phyloP scores from a whole-genome alignment of 768 basidiomycete species.

The Naganishia kalamii region DNA sequence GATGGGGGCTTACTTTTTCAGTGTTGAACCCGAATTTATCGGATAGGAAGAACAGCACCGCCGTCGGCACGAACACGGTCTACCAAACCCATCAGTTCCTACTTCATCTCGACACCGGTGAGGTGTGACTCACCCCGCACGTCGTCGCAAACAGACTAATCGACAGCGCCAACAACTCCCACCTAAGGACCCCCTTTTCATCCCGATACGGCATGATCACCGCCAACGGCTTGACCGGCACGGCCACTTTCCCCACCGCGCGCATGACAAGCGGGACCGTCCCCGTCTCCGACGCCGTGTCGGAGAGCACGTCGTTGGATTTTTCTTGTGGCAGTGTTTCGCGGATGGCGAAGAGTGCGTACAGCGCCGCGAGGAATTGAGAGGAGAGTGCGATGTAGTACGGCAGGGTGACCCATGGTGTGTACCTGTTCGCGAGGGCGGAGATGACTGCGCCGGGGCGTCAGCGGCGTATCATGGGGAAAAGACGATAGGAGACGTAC shows the following conservation, averaged over 20 bases:
- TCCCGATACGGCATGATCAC: conserved; percentile 34
- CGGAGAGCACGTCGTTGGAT: neutral
- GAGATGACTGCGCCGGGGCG: conserved; percentile 36
- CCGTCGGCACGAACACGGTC: conserved; percentile 40
- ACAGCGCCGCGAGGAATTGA: conserved; percentile 31
- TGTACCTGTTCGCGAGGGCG: conserved; percentile 34
- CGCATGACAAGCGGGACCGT: conserved; percentile 15
- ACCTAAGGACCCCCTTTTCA: conserved; percentile 26
- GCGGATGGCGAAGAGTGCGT: conserved; percentile 30
- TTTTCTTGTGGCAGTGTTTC: conserved; percentile 28
- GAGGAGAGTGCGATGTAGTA: conserved; percentile 36
- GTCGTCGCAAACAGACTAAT: conserved; percentile 35
- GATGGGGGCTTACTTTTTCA: conserved; percentile 27
- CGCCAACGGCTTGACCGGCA: conserved; percentile 32
- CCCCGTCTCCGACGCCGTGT: neutral
- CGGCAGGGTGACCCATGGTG: conserved; percentile 29
- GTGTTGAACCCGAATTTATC: conserved; percentile 39
- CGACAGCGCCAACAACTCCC: conserved; percentile 34
- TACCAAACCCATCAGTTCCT: conserved; percentile 5
- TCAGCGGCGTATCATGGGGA: neutral
- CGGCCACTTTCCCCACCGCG: conserved; percentile 27
- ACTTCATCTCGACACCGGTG: neutral
- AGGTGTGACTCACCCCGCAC: conserved; percentile 28
- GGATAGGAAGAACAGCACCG: conserved; percentile 34
- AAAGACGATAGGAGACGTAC: conserved; percentile 11